Conservation (phyloP, 306 rosid genomes). For the Dicorynia guianensis region DNA sequence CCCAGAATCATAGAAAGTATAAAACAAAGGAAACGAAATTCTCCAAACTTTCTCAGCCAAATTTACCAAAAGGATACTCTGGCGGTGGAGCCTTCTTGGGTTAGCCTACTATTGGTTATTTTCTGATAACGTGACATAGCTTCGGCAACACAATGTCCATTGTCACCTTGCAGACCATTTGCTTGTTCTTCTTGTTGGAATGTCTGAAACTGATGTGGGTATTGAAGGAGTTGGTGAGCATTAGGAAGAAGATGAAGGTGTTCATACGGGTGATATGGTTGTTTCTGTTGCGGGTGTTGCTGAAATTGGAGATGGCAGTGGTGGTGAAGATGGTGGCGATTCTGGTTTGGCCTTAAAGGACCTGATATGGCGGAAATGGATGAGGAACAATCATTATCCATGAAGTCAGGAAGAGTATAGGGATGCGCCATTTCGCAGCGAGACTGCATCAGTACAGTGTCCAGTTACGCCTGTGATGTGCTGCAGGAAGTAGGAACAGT, state of each 20-base stretch:
- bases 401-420: not conserved
- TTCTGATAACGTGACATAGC: not conserved
- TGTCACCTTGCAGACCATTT: not conserved
- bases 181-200: not conserved
- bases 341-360: not conserved
- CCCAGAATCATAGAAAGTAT: no score
- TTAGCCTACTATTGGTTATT: not conserved
- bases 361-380: not conserved
- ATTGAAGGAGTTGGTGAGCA: not conserved
- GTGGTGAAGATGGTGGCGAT: not conserved
- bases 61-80: not conserved
- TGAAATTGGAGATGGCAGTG: not conserved
- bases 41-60: no score
- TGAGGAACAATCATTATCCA: not conserved
- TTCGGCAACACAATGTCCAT: not conserved
- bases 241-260: not conserved
- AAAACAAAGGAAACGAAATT: no score
- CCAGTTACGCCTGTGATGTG: not conserved
- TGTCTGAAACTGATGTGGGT: not conserved
- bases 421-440: not conserved
- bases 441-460: not conserved
- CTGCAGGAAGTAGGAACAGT: no score
- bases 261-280: not conserved
- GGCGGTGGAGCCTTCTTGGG: not conserved
- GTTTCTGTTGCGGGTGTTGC: no score